phyloP scores from a whole-genome alignment of 2,329 filamentous ascomycete genomes.

The Aspergillus latus region DNA sequence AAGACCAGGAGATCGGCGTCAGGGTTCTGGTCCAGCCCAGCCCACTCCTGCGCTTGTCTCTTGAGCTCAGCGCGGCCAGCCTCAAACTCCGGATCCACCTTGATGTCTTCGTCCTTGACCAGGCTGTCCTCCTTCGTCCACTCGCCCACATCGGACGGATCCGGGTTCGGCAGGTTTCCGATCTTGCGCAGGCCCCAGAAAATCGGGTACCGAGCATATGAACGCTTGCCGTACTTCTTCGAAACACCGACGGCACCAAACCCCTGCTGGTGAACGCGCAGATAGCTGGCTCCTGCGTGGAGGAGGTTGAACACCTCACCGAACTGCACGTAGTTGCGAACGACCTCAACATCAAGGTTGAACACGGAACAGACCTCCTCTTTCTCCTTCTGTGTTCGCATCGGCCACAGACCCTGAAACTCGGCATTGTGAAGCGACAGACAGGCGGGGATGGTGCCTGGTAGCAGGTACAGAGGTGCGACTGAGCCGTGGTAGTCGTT shows the following conservation, averaged over 20 bases:
- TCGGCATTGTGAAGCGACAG: conserved; percentile 69
- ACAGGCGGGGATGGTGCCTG: conserved; percentile 61
- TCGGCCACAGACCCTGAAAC: conserved; percentile 68
- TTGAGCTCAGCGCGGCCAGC: conserved; percentile 54
- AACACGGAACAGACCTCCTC: conserved; percentile 65
- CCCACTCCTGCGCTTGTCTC: conserved; percentile 66
- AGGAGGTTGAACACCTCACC: conserved; percentile 69
- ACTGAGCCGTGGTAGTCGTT: conserved; percentile 66
- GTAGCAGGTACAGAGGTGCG: conserved; percentile 65
- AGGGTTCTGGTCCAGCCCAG: conserved; percentile 60
- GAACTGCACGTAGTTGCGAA: conserved; percentile 64
- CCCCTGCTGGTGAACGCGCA: conserved; percentile 66
- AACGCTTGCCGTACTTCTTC: conserved; percentile 68
- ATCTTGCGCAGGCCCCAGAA: conserved; percentile 67
- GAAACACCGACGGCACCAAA: conserved; percentile 68
- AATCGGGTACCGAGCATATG: conserved; percentile 66
- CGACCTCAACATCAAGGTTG: conserved; percentile 59
- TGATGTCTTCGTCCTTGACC: conserved; percentile 50
- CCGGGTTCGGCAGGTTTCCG: conserved; percentile 64
- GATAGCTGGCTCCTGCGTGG: conserved; percentile 65
- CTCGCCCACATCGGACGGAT: conserved; percentile 63
- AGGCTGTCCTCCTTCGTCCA: conserved; percentile 59
- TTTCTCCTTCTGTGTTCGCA: conserved; percentile 61
- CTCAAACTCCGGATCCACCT: conserved; percentile 58
- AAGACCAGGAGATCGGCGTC: conserved; percentile 67